Evolutionary conservation across 1,284 basidiomycete genomes (phyloP), one percentile per base, ranked within the genome.

Genomic region (Vanrija sp.): DNA sequence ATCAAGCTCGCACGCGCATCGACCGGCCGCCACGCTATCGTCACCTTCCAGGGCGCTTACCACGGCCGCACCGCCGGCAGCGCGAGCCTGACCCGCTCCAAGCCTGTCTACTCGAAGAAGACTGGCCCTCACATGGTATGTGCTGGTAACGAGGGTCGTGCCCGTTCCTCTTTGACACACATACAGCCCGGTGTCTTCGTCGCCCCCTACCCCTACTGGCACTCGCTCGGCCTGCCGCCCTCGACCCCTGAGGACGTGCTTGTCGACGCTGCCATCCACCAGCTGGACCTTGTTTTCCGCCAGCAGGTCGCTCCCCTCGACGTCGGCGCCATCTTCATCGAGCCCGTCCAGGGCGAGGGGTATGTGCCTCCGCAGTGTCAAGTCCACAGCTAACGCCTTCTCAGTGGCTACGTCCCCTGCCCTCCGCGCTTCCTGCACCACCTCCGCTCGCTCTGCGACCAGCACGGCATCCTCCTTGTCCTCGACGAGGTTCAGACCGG

Each of bases 261-360:
- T 22, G 82, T 86, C 37, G 72, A 82, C 12, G 77, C 84, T 47
- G 85, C 86, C 19, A 79, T 92, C 19, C 84, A 86, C 71, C 88
- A 93, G 67, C 79, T 97, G 19, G 83, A 89, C 39, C 81, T 95
- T 16, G 71, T 94, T 6, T 80, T 97, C 37, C 78, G 83, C 45
- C 92, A 96, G 73, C 89, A 93, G 74, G 87, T 85, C 7, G 81
- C 87, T 0, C 89, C 92, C 0, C 75, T 78, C 10, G 92, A 95
- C 70, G 95, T 91, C 0, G 91, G 92, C 2, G 91, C 90, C 14
- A 87, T 97, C 70, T 77, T 97, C 59, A 75, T 97, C 45, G 93
- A 97, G 78, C 88, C 93, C 43, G 86, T 96, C 6, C 79, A 96
- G 19, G 92, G 91, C 36, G 91, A 95, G 75, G 91, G 89, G 61